These are phyloP conservation scores for Fraxinus floribunda DNA, from an alignment of 305 asterid species.

Conservation along the genomic window DNA sequence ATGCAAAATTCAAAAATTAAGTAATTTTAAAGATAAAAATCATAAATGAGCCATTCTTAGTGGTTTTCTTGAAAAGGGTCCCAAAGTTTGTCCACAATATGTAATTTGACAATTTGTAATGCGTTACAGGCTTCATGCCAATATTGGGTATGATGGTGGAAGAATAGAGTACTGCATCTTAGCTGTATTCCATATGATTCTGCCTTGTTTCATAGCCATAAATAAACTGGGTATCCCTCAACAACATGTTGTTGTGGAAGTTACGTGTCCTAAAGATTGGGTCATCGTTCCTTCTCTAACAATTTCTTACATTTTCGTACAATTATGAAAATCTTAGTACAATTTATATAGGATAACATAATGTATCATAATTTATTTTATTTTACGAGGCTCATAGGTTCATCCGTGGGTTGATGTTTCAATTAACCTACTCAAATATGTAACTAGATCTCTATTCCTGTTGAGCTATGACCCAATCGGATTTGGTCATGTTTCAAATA, in stretches of 20 bases:
- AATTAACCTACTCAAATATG: background rate
- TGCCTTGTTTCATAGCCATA: background rate
- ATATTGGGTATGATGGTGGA: background rate
- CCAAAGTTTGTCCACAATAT: slow-evolving; percentile 19
- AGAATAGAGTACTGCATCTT: background rate
- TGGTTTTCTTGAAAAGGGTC: slow-evolving; percentile 11
- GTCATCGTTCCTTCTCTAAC: background rate
- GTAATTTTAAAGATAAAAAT: background rate
- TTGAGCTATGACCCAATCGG: background rate
- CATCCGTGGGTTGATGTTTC: background rate
- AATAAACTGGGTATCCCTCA: background rate
- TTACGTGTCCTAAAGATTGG: slow-evolving; percentile 18
- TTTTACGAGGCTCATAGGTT: background rate
- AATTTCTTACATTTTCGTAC: background rate
- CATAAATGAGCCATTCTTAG: background rate
- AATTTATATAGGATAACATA: background rate
- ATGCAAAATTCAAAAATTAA: background rate
- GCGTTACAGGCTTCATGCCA: slow-evolving; percentile 21
- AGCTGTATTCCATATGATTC: slow-evolving; percentile 37
- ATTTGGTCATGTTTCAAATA: background rate
- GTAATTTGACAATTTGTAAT: slow-evolving; percentile 12
- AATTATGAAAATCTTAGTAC: background rate
- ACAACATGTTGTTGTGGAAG: slow-evolving; percentile 27
- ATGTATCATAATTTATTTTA: background rate
- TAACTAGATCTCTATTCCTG: background rate